These are phyloP conservation scores for Sclerotiophoma versabilis DNA, from an alignment of 2,329 filamentous ascomycete species.

Conservation along the genomic window DNA sequence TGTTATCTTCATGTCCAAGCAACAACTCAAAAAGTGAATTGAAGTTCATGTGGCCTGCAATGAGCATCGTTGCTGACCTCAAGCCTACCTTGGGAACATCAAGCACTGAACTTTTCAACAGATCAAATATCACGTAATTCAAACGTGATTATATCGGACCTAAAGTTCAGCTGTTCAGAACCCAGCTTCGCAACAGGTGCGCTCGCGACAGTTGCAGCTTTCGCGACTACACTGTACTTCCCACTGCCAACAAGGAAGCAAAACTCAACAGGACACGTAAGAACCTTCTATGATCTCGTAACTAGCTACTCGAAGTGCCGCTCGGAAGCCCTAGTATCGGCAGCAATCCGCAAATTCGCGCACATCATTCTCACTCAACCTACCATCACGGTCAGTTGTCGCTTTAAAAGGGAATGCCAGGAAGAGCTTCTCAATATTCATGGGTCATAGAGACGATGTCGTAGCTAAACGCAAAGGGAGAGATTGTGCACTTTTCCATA, in stretches of 20 bases:
- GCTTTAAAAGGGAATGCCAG: constrained; percentile 51
- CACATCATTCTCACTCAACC: constrained; percentile 52
- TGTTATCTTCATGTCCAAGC: background rate
- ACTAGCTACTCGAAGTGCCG: constrained; percentile 53
- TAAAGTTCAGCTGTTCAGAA: constrained; percentile 24
- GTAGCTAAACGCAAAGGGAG: constrained; percentile 44
- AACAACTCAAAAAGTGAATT: background rate
- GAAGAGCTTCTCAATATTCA: constrained; percentile 53
- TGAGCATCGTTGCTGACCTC: background rate
- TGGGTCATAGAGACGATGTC: constrained; percentile 52
- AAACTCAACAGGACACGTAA: constrained; percentile 29
- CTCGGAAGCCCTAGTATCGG: constrained; percentile 47
- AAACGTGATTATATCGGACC: constrained; percentile 21
- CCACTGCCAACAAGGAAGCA: constrained; percentile 20
- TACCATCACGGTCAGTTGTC: constrained; percentile 46
- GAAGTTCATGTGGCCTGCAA: background rate
- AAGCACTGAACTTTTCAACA: no score
- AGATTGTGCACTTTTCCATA: constrained; percentile 27
- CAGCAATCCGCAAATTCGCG: constrained; percentile 48
- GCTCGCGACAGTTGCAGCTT: constrained; percentile 25
- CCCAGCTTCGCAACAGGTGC: constrained; percentile 28
- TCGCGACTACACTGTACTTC: constrained; percentile 26
- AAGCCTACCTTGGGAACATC: no score
- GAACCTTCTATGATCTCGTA: constrained; percentile 44
- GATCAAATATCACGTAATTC: no score